Percentiles rank a stretch among this genome's conserved stretches.
Evolutionary conservation across 1,284 basidiomycete species (phyloP).

Genomic region (Ceratobasidium sp.): DNA sequence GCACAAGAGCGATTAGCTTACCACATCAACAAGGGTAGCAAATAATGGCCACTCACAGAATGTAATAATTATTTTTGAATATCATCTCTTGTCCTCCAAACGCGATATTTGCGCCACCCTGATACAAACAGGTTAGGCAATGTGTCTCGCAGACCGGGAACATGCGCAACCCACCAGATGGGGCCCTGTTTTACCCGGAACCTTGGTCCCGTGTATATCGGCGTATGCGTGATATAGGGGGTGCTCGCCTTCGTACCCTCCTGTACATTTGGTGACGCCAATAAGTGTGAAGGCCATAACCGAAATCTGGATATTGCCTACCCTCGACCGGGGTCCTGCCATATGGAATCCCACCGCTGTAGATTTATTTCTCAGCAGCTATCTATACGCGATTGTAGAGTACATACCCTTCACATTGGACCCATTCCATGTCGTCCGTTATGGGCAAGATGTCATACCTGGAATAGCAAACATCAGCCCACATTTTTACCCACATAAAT

Average conservation of each 20-base stretch:
- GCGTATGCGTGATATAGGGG: conserved; percentile 34
- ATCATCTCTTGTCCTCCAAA: conserved; percentile 26
- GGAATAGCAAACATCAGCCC: neutral
- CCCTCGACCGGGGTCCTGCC: conserved; percentile 23
- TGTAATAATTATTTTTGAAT: conserved; percentile 12
- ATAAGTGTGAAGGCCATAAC: neutral
- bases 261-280: neutral
- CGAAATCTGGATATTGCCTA: neutral
- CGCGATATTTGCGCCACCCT: conserved; percentile 28
- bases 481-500: neutral
- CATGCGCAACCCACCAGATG: conserved; percentile 18
- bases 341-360: conserved; percentile 16
- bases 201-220: conserved; percentile 19
- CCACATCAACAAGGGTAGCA: too few relatives aligned
- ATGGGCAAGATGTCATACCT: conserved; percentile 37
- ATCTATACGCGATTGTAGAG: neutral
- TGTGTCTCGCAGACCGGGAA: neutral
- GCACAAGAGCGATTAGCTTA: neutral
- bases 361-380: neutral
- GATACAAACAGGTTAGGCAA: neutral
- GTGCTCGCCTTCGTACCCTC: conserved; percentile 34
- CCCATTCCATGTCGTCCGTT: conserved; percentile 35
- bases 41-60: conserved; percentile 22
- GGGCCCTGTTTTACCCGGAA: conserved; percentile 34
- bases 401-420: conserved; percentile 8